Base-by-base conservation (phyloP, 495 filamentous ascomycete genomes). In the Parathielavia appendiculata region DNA sequence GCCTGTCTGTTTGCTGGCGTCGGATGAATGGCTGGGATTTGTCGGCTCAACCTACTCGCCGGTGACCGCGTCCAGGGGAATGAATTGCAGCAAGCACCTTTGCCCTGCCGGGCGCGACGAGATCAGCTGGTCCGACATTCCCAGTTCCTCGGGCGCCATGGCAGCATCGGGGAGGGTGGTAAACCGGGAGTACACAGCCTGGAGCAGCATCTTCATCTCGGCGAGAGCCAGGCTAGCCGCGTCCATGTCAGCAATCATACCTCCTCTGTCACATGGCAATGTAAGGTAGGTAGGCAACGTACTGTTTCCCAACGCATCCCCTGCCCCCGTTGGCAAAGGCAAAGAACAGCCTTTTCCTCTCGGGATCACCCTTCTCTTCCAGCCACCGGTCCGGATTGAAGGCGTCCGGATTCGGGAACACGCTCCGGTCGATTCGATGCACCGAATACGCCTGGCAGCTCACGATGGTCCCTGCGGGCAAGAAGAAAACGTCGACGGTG, bases 341-440 rank as follows among this genome's bases (percentile, higher is more conserved):
- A 61, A 80, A 80, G 61, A 78, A 75, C 9, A 72, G 66, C 50
- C 70, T 65, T 51, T 77, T 78, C 56, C 76, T 74, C 58, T 80
- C 79, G 7, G 69, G 54, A 39, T 74, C 71, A 2, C 78, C 81
- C 20, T 78, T 59, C 22, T 67, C 64, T 8, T 77, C 76, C 44
- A 88, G 65, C 86, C 86, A 89, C 43, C 86, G 73, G 54, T 87
- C 84, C 9, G 86, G 85, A 35, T 71, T 67, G 59, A 87, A 87
- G 14, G 57, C 46, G 32, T 83, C 75, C 0, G 81, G 79, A 0
- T 83, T 68, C 0, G 79, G 76, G 52, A 83, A 86, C 4, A 85
- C 81, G 9, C 64, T 62, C 23, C 73, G 63, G 58, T 86, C 76
- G 10, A 82, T 68, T 41, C 73, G 70, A 22, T 83, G 79, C 11